Evolutionary conservation across 169 alveolate genomes (phyloP), one percentile per base, ranked within the genome.

Genomic region (Perkinsus marinus): DNA sequence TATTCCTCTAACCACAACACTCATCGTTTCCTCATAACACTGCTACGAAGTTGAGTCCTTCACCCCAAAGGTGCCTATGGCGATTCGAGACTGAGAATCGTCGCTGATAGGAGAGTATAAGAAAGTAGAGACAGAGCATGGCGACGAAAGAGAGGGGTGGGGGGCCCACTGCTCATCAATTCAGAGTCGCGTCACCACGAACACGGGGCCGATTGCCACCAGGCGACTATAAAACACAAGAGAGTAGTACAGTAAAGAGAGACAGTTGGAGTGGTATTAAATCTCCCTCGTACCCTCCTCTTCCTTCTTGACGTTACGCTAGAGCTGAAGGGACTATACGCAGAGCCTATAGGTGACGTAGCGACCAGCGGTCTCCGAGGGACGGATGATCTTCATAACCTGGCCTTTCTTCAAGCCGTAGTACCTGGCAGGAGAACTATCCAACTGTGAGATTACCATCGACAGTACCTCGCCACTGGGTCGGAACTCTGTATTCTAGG

Each of bases 321-420:
- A 2, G 41, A n/a, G 30, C 13, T 69, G 41, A 34, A 69, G 90
- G 39, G 0, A 30, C 39, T 30, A 30, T 38, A 69, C 41, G 43
- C 90, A 69, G 43, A 98, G 95, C 91, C 99, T 95, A 92, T 97
- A 98, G 30, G 99, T 98, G 91, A 98, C 98, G 94, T 98, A 98
- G 94, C 99, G 95, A n/a, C 99, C 99, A 2, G 99, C 99, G n/a
- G 99, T 98, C 93, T 98, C 99, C 89, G 98, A 95, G 36, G 98
- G 99, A 90, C 99, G 95, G 68, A 98, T 97, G 91, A 98, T 98
- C 95, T 98, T 98, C 92, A 98, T 99, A 69, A 98, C 99, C 96
- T 95, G 43, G 96, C 91, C 91, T 36, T 38, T 89, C 68, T 89
- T 41, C 68, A 89, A 39, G 6, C 57, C 57, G 91, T 39, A 89